Evolutionary conservation across 1,284 basidiomycete genomes (phyloP).

Genomic region (Microbotryum silenes-acaulis): DNA sequence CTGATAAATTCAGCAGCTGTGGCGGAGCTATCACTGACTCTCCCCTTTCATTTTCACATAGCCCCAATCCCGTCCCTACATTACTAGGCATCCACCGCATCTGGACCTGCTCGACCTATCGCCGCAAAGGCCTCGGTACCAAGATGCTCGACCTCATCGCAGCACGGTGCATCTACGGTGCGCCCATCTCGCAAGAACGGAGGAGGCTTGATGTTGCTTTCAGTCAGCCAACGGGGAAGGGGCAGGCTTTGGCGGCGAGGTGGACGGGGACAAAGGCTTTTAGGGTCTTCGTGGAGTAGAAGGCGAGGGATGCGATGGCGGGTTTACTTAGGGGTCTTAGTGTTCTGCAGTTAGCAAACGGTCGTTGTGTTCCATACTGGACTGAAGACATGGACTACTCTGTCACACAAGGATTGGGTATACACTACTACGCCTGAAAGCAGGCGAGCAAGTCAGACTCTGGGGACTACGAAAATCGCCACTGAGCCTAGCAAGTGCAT

Average conservation of each 20-base stretch:
- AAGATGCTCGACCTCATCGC: slow-evolving; percentile 41
- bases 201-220: slow-evolving; percentile 42
- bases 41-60: slow-evolving; percentile 15
- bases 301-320: neutral
- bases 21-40: neutral
- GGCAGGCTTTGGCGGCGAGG: slow-evolving; percentile 40
- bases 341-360: neutral
- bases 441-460: too few relatives aligned
- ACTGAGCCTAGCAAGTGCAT: too few relatives aligned
- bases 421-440: too few relatives aligned
- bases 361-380: too few relatives aligned
- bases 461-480: too few relatives aligned
- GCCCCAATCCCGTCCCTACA: slow-evolving; percentile 40
- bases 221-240: slow-evolving; percentile 45
- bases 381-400: too few relatives aligned
- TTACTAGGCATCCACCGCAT: slow-evolving; percentile 46
- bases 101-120: slow-evolving; percentile 42
- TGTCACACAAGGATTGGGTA: too few relatives aligned
- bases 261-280: slow-evolving; percentile 37
- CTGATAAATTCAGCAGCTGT: neutral
- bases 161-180: slow-evolving; percentile 42
- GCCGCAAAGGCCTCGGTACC: slow-evolving; percentile 38
- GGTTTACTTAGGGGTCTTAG: neutral
- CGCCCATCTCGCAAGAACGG: slow-evolving; percentile 35
- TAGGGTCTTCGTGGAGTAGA: slow-evolving; percentile 30